Evolutionary conservation across 805 yeast genomes (phyloP).

Genomic region (Yamadazyma laniorum): DNA sequence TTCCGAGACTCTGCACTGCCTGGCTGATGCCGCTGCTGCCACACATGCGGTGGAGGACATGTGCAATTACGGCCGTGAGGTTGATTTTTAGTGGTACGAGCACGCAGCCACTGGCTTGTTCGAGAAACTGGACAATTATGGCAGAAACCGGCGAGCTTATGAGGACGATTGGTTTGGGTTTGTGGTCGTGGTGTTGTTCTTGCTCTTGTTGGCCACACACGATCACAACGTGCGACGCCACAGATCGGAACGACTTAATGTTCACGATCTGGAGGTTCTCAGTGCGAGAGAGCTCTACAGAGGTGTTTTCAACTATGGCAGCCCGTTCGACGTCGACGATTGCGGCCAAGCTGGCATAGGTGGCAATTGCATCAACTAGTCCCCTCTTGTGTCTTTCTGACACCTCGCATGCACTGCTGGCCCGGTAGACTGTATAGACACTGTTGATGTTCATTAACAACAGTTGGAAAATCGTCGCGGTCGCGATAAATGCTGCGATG

Average conservation of each 20-base stretch:
- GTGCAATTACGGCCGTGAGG: background rate
- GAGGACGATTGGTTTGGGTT: background rate
- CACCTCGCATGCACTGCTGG: background rate
- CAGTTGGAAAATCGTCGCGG: too few relatives aligned
- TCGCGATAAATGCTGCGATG: too few relatives aligned
- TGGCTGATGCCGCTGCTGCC: background rate
- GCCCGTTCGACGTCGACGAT: background rate
- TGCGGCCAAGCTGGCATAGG: background rate
- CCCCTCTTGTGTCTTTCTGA: background rate
- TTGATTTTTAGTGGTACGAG: constrained; percentile 2
- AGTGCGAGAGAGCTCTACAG: background rate
- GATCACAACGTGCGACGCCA: background rate
- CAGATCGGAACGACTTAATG: background rate
- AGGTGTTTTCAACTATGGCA: background rate
- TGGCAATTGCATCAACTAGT: background rate
- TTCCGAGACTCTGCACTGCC: constrained; percentile 7
- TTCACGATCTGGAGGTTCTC: background rate
- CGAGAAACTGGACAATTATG: constrained; percentile 1
- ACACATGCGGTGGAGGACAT: background rate
- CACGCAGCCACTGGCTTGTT: constrained; percentile 1
- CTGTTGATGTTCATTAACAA: background rate
- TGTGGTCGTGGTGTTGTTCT: background rate
- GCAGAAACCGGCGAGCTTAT: constrained; percentile 1
- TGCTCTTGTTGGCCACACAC: too few relatives aligned
- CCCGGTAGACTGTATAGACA: background rate